These are phyloP conservation scores for Dalbergia cochinchinensis DNA, from an alignment of 306 rosid genomes.

Conservation along the genomic window DNA sequence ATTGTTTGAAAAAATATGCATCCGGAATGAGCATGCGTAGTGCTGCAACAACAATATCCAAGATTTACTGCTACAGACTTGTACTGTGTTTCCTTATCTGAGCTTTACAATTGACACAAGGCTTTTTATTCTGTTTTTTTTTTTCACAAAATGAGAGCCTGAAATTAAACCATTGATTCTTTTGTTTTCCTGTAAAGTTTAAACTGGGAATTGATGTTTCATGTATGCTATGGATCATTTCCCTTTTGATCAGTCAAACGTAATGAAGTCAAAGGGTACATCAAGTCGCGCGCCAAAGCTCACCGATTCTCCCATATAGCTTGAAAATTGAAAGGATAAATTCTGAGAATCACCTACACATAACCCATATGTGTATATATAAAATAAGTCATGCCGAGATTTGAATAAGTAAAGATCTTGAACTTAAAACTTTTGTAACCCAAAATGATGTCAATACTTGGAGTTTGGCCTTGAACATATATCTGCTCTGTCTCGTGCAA, in stretches of 20 bases:
- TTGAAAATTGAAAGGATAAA: not conserved
- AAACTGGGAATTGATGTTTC: not conserved
- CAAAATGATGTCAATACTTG: too few relatives aligned
- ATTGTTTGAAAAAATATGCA: not conserved
- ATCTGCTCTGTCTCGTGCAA: too few relatives aligned
- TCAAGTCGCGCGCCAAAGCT: not conserved
- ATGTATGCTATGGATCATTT: not conserved
- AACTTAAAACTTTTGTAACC: not conserved
- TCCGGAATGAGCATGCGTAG: conserved; percentile 8
- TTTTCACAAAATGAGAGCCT: conserved; percentile 4
- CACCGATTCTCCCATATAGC: not conserved
- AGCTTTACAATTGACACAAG: conserved; percentile 14
- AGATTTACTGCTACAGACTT: conserved; percentile 26
- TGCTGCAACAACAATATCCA: not conserved
- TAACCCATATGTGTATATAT: not conserved
- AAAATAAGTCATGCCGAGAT: not conserved
- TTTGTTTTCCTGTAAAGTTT: not conserved
- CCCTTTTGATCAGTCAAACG: not conserved
- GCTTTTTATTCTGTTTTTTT: conserved; percentile 2
- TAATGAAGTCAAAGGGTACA: not conserved
- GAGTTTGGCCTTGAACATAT: too few relatives aligned
- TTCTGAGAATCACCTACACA: not conserved
- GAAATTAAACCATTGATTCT: not conserved
- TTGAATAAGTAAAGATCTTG: not conserved
- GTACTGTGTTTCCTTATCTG: conserved; percentile 32